A percentile compares a stretch with the other conserved stretches of the same genome.
Conservation (phyloP, 2,329 filamentous ascomycete genomes). For the Aspergillus sp. region DNA sequence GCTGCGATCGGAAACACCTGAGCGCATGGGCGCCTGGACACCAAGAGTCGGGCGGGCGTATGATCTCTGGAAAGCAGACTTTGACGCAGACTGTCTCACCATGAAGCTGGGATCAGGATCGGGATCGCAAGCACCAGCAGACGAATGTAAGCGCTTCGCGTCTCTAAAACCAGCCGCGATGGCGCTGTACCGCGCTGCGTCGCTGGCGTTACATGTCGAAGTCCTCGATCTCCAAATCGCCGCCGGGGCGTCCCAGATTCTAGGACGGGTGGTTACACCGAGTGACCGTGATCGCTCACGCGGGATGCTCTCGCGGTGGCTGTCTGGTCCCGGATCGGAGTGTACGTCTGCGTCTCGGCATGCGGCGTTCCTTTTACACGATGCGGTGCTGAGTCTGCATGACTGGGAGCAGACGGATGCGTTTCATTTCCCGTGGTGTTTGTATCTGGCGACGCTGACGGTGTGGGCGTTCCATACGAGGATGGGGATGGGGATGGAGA, state of each 20-base stretch:
- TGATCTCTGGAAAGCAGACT: constrained; percentile 59
- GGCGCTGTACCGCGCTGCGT: constrained; percentile 60
- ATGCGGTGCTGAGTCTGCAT: constrained; percentile 50
- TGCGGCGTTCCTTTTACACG: constrained; percentile 53
- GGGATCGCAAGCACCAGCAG: constrained; percentile 28
- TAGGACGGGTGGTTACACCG: constrained; percentile 54
- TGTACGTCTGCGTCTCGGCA: constrained; percentile 43
- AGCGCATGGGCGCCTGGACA: constrained; percentile 50
- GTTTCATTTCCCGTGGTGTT: constrained; percentile 63
- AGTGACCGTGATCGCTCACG: constrained; percentile 50
- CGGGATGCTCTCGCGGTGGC: constrained; percentile 28
- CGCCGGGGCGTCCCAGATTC: constrained; percentile 59
- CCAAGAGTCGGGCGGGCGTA: constrained; percentile 55
- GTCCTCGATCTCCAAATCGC: constrained; percentile 64
- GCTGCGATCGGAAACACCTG: constrained; percentile 46
- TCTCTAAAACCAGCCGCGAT: constrained; percentile 51
- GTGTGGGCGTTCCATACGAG: constrained; percentile 59
- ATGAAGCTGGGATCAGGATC: constrained; percentile 30
- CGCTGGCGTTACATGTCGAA: constrained; percentile 57
- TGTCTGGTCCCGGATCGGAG: constrained; percentile 11
- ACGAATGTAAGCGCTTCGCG: constrained; percentile 39
- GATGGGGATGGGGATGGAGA: too few relatives aligned
- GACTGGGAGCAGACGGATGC: constrained; percentile 54
- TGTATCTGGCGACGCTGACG: constrained; percentile 60
- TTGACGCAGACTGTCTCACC: constrained; percentile 51